Percentiles rank a stretch among this genome's conserved stretches.
These are phyloP conservation scores for Emericellopsis terricola DNA, from an alignment of 495 filamentous ascomycete genomes.

Conservation along the genomic window DNA sequence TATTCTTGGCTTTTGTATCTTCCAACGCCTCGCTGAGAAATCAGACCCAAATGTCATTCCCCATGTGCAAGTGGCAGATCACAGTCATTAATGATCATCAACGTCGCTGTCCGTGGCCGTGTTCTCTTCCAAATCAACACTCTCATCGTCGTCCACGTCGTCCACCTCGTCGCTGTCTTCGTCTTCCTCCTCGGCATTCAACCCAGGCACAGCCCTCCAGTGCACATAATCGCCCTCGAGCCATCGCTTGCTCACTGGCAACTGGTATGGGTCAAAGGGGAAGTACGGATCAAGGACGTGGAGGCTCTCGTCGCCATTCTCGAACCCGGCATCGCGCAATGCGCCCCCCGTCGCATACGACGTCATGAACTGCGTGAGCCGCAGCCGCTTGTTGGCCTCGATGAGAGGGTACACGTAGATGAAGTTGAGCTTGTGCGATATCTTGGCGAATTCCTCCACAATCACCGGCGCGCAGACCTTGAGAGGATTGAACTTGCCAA, in stretches of 20 bases:
- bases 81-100: slow-evolving; percentile 12
- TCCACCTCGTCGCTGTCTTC: slow-evolving; percentile 30
- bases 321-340: slow-evolving; percentile 45
- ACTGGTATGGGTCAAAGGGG: slow-evolving; percentile 88
- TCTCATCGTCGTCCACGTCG: slow-evolving; percentile 25
- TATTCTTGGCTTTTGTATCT: neutral
- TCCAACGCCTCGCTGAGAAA: neutral
- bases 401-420: slow-evolving; percentile 75
- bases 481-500: slow-evolving; percentile 79
- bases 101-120: slow-evolving; percentile 27
- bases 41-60: neutral
- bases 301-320: slow-evolving; percentile 45
- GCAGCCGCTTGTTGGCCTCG: slow-evolving; percentile 74
- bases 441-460: slow-evolving; percentile 75
- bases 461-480: slow-evolving; percentile 92
- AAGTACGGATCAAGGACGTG: slow-evolving; percentile 81
- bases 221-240: slow-evolving; percentile 66
- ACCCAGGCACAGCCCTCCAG: slow-evolving; percentile 63
- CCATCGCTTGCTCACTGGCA: slow-evolving; percentile 74
- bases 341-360: slow-evolving; percentile 26
- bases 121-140: slow-evolving; percentile 32
- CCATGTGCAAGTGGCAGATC: neutral
- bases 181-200: slow-evolving; percentile 29
- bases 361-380: slow-evolving; percentile 41
- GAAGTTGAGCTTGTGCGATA: slow-evolving; percentile 66